Evolutionary conservation across 1,284 basidiomycete species (phyloP), one percentile per base, ranked within the genome.

Genomic region (Cystobasidiaceae sp.): DNA sequence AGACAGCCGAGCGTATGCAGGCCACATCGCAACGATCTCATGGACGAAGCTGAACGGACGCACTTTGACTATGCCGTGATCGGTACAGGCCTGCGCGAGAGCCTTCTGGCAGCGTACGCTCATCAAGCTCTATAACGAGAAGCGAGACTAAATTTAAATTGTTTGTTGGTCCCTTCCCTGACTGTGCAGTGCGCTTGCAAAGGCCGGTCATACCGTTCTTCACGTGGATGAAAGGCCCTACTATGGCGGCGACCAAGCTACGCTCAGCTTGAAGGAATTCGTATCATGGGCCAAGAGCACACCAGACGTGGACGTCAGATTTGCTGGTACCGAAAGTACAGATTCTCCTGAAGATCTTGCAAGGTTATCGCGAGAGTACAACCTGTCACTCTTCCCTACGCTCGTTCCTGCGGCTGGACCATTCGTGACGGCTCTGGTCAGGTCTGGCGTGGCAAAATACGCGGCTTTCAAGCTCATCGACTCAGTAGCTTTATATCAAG

Each of bases 401-500:
- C 79, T 97, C 2, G 84, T 97, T 19, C 87, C 90, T 1, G 86
- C 90, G 0, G 76, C 84, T 13, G 92, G 93, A 0, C 83, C 86
- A 0, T 82, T 91, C 37, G 90, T 97, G 48, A 83, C 87, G 21
- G 83, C 87, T 2, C 81, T 97, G 5, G 81, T 97, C 27, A 79
- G 83, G 0, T 93, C 90, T 23, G 89, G 91, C 30, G 93, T 97
- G 4, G 84, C 90, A 8, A 86, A 87, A 59, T 97, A 98, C 73
- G 89, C 91, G 32, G 87, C 86, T 2, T 97, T 96, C 76, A 85
- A 88, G 54, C 81, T 97, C 1, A 80, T 97, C n/a, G 89, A 92
- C 60, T 82, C 82, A 7, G 81, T 91, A 48, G 30, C 61, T 11
- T 55, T 55, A 23, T 57, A 49, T 17, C 48, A 58, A 13, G 51